These are phyloP conservation scores for Ophiostoma ulmi DNA, from an alignment of 2,329 filamentous ascomycete genomes.

Conservation along the genomic window DNA sequence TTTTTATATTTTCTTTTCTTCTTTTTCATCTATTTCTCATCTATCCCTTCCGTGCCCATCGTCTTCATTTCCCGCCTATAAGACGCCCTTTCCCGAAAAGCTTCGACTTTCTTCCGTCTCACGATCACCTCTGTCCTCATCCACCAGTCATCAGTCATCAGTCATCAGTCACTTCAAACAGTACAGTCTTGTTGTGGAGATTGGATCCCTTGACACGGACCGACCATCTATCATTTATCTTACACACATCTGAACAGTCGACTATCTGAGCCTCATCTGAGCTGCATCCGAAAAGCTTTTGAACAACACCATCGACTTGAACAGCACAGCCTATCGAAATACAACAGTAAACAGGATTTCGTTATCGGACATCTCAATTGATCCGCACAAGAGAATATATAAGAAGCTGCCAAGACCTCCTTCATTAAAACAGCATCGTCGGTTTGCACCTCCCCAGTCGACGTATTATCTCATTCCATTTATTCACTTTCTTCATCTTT, in stretches of 20 bases:
- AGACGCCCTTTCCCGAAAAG: not conserved
- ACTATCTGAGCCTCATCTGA: not conserved
- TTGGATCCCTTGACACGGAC: constrained; percentile 1
- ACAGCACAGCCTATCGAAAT: not conserved
- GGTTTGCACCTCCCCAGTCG: not conserved
- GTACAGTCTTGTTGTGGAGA: not conserved
- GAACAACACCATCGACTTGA: not conserved
- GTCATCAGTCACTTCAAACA: not conserved
- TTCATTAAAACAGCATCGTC: not conserved
- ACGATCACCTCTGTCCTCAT: not conserved
- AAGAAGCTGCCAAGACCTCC: not conserved
- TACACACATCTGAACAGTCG: not conserved
- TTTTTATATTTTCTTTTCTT: not conserved
- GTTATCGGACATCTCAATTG: not conserved
- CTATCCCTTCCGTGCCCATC: not conserved
- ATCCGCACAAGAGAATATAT: not conserved
- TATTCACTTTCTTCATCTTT: not conserved
- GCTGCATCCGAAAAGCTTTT: not conserved
- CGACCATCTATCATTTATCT: constrained; percentile 1
- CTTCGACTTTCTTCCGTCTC: constrained; percentile 1
- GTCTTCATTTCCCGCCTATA: not conserved
- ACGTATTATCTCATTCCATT: not conserved
- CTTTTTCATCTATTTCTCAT: not conserved
- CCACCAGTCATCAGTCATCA: not conserved
- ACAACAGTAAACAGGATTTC: not conserved